Evolutionary conservation across 306 rosid genomes (phyloP), one percentile per base, ranked within the genome.

Genomic region (Astragalus membranaceus): DNA sequence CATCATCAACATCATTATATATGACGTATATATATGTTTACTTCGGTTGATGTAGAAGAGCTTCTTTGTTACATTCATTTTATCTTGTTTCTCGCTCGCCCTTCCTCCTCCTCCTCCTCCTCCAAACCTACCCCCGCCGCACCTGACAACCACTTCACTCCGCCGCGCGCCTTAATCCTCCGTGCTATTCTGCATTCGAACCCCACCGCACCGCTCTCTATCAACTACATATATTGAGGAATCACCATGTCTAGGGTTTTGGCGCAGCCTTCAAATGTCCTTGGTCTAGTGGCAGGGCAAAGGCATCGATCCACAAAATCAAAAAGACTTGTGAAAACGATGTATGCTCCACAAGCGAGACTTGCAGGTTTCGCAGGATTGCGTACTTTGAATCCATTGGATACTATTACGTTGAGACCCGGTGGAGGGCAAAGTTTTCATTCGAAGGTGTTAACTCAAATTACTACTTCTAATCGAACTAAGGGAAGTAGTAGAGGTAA

Each of bases 231-330:
- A 26, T 26, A 26, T 3, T 26, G 30, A 26, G 30, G 30, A 26
- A 26, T 26, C 2, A 69, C 85, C 84, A 93, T 93, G 98, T 86
- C 92, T 61, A 82, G 85, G 87, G 84, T 80, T 81, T 83, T 94
- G 79, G 89, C 88, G 58, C 98, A 94, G 82, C 84, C 98, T 5
- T 50, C 88, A 46, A 80, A 80, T 82, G 53, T 85, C 67, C 98
- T 97, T 14, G 81, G 86, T 11, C 14, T 87, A 66, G 83, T 83
- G 36, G 55, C 79, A 10, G 85, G 82, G 72, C 75, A 77, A 58
- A 85, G 84, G 75, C 86, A 81, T 63, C 87, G 88, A 49, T 83
- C 88, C 0, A 89, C 80, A 65, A 87, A 76, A 60, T 68, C 39
- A 3, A 87, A 63, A 73, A 82, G 94, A 69, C 15, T 80, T 1